Conservation (phyloP, 805 yeast species). For the Teunomyces lycoperdinae region DNA sequence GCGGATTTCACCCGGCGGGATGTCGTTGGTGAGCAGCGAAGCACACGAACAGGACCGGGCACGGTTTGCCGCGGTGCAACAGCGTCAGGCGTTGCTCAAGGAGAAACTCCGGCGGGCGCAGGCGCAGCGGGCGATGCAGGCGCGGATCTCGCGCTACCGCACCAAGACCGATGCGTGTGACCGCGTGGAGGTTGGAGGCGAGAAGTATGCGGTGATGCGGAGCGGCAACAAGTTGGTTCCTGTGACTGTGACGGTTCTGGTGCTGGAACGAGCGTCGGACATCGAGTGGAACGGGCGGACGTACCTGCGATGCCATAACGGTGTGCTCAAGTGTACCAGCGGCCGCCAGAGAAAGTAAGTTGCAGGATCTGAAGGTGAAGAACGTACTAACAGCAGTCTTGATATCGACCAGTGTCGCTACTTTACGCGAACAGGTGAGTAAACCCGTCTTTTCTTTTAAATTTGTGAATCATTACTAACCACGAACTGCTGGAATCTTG, state of each 20-base stretch:
- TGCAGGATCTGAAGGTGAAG: too few relatives aligned
- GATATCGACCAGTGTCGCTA: constrained; percentile 28
- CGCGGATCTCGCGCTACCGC: constrained; percentile 25
- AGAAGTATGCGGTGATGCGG: constrained; percentile 41
- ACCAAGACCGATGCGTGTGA: constrained; percentile 44
- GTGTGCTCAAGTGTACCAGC: constrained; percentile 20
- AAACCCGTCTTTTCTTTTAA: constrained; percentile 3
- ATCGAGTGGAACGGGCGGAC: constrained; percentile 31
- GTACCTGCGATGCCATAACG: constrained; percentile 25
- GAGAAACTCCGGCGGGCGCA: constrained; percentile 12
- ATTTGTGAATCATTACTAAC: constrained; percentile 10
- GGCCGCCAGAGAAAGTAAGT: constrained; percentile 14
- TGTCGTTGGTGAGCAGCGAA: constrained; percentile 36
- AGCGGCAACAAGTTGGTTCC: constrained; percentile 42
- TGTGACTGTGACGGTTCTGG: constrained; percentile 17
- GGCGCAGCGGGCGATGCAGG: constrained; percentile 14
- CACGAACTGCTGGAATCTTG: constrained; percentile 19
- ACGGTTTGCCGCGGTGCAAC: constrained; percentile 9
- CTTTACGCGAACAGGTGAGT: constrained; percentile 39
- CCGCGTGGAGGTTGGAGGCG: constrained; percentile 39
- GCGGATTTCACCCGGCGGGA: constrained; percentile 32
- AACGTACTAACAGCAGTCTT: constrained; percentile 10
- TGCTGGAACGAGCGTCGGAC: constrained; percentile 12
- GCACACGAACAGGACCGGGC: constrained; percentile 31
- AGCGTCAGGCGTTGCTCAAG: constrained; percentile 13